Evolutionary conservation across 306 rosid species (phyloP).

Genomic region (Sesbania bispinosa): DNA sequence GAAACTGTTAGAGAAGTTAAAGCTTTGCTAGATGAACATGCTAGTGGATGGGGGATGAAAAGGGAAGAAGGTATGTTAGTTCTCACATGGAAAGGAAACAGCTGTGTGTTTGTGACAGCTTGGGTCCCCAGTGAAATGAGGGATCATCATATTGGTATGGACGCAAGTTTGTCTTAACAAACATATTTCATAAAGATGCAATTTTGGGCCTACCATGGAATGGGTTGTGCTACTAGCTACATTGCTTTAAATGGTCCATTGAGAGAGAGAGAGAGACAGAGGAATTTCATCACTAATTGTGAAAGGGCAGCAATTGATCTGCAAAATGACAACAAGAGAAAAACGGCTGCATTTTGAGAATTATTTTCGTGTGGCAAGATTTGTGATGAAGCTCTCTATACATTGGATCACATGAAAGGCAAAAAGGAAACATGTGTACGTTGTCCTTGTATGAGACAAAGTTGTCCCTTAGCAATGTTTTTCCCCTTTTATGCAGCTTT

Average conservation of each 20-base stretch:
- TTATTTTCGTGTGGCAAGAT: conserved; percentile 17
- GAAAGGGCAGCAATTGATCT: conserved; percentile 32
- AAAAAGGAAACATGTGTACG: conserved; percentile 4
- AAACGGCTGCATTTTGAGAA: conserved; percentile 38
- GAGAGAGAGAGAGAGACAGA: conserved; percentile 18
- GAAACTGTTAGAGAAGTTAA: conserved; percentile 67
- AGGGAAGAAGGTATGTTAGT: conserved; percentile 77
- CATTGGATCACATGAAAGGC: conserved; percentile 43
- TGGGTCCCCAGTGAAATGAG: conserved; percentile 63
- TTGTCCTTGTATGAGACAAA: conserved; percentile 45
- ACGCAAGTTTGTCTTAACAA: conserved; percentile 6
- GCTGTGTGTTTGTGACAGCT: conserved; percentile 79
- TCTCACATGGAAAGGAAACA: conserved; percentile 97
- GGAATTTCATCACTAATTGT: conserved; percentile 32
- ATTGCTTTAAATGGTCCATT: conserved; percentile 39
- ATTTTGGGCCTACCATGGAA: conserved; percentile 20
- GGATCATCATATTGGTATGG: conserved; percentile 37
- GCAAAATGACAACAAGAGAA: conserved; percentile 25
- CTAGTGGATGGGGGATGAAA: conserved; percentile 99
- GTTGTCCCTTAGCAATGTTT: conserved; percentile 24
- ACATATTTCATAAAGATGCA: background rate
- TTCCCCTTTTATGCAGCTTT: conserved; percentile 25
- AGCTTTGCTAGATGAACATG: conserved; percentile 83
- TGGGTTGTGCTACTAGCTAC: background rate
- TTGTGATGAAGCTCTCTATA: conserved; percentile 22